phyloP scores from a whole-genome alignment of 2,329 filamentous ascomycete genomes.

The Hypoxylon sp. region DNA sequence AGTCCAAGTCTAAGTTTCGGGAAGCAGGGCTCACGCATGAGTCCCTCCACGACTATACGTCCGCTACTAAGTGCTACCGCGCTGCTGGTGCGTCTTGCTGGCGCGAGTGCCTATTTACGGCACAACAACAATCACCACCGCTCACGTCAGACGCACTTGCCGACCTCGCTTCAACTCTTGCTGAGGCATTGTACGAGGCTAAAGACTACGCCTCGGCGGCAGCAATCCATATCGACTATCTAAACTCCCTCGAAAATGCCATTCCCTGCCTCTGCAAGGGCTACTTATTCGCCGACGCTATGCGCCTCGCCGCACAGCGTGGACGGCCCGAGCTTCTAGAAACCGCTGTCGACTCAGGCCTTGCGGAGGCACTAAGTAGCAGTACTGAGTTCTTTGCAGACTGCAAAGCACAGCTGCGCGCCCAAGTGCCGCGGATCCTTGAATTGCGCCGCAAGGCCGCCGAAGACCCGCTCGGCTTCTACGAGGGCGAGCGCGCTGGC shows the following conservation, averaged over 20 bases:
- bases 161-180: slow-evolving; percentile 80
- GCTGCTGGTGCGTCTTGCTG: slow-evolving; percentile 82
- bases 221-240: slow-evolving; percentile 84
- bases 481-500: slow-evolving; percentile 77
- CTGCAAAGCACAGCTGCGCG: slow-evolving; percentile 85
- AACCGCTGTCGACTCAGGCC: slow-evolving; percentile 79
- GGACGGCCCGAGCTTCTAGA: slow-evolving; percentile 73
- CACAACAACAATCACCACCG: slow-evolving; percentile 75
- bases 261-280: slow-evolving; percentile 87
- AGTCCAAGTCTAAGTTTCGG: slow-evolving; percentile 80
- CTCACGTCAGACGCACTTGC: slow-evolving; percentile 72
- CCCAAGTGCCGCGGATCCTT: slow-evolving; percentile 87
- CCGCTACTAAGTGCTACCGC: slow-evolving; percentile 87
- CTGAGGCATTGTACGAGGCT: slow-evolving; percentile 83
- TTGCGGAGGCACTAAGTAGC: slow-evolving; percentile 83
- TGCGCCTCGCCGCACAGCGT: slow-evolving; percentile 78
- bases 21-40: slow-evolving; percentile 94
- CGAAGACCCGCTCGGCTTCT: slow-evolving; percentile 89
- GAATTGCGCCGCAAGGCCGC: slow-evolving; percentile 86
- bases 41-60: slow-evolving; percentile 79
- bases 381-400: slow-evolving; percentile 95
- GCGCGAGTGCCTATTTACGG: slow-evolving; percentile 90
- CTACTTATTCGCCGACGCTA: slow-evolving; percentile 89
- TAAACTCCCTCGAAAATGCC: slow-evolving; percentile 78
- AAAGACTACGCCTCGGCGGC: slow-evolving; percentile 88